A percentile compares a stretch with the other conserved stretches of the same genome.
Evolutionary conservation across 371 early-diverging fungal species (phyloP).

Genomic region (Sporodiniella umbellata): DNA sequence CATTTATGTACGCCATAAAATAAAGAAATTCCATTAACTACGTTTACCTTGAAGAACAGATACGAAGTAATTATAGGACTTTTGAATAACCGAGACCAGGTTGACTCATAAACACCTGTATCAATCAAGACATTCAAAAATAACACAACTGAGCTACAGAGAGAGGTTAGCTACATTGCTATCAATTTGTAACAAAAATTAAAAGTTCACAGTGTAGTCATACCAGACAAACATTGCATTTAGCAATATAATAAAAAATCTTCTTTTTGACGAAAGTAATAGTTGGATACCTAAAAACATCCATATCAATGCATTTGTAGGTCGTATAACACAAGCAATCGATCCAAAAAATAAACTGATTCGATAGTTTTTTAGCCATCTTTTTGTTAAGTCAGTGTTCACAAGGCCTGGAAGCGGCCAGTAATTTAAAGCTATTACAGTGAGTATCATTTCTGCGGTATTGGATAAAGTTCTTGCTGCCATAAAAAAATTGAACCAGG

Average conservation of each 20-base stretch:
- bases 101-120: conserved; percentile 28
- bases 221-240: conserved; percentile 37
- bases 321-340: conserved; percentile 77
- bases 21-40: conserved; percentile 67
- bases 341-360: conserved; percentile 66
- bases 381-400: neutral
- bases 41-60: conserved; percentile 79
- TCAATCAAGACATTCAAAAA: conserved; percentile 58
- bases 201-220: too few relatives aligned
- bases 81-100: conserved; percentile 1
- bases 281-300: conserved; percentile 61
- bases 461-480: conserved; percentile 74
- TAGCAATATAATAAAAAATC: conserved; percentile 9
- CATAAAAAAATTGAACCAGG: conserved; percentile 83
- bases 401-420: conserved; percentile 59
- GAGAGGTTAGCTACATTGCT: neutral
- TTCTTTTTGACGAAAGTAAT: conserved; percentile 21
- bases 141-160: conserved; percentile 36
- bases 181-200: neutral
- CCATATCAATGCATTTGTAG: conserved; percentile 86
- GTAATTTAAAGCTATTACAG: conserved; percentile 66
- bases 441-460: conserved; percentile 64
- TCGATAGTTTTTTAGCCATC: conserved; percentile 29
- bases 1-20: conserved; percentile 90
- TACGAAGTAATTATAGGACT: conserved; percentile 60